Evolutionary conservation across 305 asterid species (phyloP).

Genomic region (Solanum hybrid): DNA sequence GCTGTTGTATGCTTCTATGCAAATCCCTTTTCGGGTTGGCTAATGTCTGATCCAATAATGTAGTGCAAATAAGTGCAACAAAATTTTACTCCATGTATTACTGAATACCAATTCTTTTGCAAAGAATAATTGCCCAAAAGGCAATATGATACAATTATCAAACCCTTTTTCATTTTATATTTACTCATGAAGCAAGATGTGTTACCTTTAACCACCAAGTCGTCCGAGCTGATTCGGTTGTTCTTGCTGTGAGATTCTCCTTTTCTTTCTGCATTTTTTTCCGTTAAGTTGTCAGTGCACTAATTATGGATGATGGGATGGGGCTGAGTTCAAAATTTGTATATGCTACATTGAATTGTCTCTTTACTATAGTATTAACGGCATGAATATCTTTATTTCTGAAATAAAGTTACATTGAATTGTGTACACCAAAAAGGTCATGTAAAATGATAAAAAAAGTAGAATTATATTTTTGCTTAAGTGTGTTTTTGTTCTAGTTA

Average conservation of each 20-base stretch:
- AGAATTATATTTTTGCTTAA: neutral
- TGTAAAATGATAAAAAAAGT: neutral
- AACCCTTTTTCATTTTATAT: neutral
- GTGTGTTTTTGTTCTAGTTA: neutral
- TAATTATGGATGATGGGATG: neutral
- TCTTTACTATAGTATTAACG: neutral
- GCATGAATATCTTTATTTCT: neutral
- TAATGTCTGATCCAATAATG: neutral
- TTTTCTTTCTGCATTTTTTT: neutral
- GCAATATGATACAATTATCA: neutral
- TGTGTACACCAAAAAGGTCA: neutral
- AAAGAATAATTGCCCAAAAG: neutral
- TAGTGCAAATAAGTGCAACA: neutral
- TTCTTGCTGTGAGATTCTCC: neutral
- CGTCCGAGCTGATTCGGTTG: neutral
- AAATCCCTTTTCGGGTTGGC: neutral
- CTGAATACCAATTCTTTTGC: neutral
- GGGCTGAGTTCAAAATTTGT: neutral
- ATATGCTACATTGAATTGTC: neutral
- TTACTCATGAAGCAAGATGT: neutral
- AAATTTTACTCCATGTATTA: neutral
- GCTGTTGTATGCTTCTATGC: neutral
- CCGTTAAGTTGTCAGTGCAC: neutral
- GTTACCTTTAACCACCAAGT: neutral
- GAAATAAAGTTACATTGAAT: neutral